Evolutionary conservation across 1,139 yeast species (phyloP), one percentile per base, ranked within the genome.

Genomic region (Sugiyamaella sp.): DNA sequence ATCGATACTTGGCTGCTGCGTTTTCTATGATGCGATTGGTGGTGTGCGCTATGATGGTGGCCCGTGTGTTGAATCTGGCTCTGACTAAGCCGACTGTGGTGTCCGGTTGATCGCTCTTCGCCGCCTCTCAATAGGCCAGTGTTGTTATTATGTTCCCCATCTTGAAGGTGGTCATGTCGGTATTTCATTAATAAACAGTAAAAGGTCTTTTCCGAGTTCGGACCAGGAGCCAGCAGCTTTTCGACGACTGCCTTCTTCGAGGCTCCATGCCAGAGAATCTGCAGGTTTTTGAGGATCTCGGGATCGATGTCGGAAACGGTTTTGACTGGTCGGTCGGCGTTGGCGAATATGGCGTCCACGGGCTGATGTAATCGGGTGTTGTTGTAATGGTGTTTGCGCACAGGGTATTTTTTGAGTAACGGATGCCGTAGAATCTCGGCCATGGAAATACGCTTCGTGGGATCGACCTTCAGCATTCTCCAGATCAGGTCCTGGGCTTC

Each of bases 241-340:
- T 80, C 71, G 37, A 87, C 73, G 37, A 93, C 82, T 10, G 79
- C 72, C 17, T 80, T 78, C 55, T 81, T 81, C 38, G 82, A 78
- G 55, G 89, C 88, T 48, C 96, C 96, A 68, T 91, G 98, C 84
- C 97, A 93, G 55, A 93, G 74, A 27, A 91, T 90, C 53, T 89
- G 89, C 61, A 95, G 76, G 65, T 89, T 91, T 64, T 88, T 86
- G 63, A 93, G 76, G 50, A 93, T 89, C 65, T 90, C 96, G 56
- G 76, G 75, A 70, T 93, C 98, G 53, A 93, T 84, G 50, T 84
- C 86, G 14, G 74, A 75, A 41, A 71, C 72, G 2, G 82, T 74
- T 32, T 71, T 71, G 41, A 88, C 77, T 0, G 82, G 82, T 10
- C 61, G 57, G 12, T 63, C 63, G 22, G 68, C 69, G 32, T 60